Evolutionary conservation across 805 yeast genomes (phyloP).

Genomic region (Barnettozyma pratensis): DNA sequence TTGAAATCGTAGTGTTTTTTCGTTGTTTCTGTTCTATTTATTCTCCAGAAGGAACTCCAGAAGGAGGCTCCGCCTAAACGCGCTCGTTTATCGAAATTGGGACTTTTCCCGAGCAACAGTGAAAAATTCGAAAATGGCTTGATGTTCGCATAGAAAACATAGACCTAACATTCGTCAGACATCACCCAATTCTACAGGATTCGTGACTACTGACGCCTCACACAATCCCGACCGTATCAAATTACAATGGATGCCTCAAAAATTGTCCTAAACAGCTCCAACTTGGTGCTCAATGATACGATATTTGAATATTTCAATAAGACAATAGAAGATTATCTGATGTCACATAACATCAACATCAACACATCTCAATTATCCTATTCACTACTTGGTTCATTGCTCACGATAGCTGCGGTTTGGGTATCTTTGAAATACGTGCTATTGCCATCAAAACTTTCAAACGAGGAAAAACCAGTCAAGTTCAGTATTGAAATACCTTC

Average conservation of each 20-base stretch:
- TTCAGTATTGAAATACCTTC: conserved; percentile 59
- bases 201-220: neutral
- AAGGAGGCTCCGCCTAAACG: neutral
- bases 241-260: conserved; percentile 6
- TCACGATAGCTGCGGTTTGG: conserved; percentile 11
- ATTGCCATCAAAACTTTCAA: conserved; percentile 1
- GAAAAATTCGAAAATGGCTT: neutral
- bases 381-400: conserved; percentile 14
- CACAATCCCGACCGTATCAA: neutral
- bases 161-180: neutral
- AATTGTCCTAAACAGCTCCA: conserved; percentile 19
- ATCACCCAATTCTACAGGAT: neutral
- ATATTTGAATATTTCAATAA: conserved; percentile 16
- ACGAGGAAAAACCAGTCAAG: conserved; percentile 30
- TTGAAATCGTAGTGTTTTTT: too few species aligned
- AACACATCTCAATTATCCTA: conserved; percentile 15
- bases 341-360: conserved; percentile 6
- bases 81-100: neutral
- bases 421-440: conserved; percentile 9
- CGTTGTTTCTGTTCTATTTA: too few species aligned
- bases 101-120: neutral
- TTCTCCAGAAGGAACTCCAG: neutral
- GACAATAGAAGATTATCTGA: conserved; percentile 18
- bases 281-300: conserved; percentile 21
- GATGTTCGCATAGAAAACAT: neutral